Conservation (phyloP, 148 eudicot species). For the Mesembryanthemum crystallinum region DNA sequence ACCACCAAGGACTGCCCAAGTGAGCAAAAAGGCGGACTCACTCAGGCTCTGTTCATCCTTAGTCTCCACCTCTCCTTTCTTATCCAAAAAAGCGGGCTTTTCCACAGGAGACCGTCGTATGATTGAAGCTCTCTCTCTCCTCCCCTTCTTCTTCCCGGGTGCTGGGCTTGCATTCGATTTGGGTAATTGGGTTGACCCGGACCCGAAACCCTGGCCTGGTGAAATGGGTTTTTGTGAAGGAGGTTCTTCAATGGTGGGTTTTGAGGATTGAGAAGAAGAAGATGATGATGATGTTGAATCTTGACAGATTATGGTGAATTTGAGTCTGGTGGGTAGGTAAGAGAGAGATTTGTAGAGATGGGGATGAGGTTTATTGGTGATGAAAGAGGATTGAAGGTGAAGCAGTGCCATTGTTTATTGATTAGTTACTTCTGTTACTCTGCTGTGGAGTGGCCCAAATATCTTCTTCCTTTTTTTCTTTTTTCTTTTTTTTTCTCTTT, state of each 20-base stretch:
- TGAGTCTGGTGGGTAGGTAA: conserved; percentile 22
- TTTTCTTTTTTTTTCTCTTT: neutral
- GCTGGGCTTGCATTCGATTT: conserved; percentile 20
- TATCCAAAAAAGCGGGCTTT: conserved; percentile 46
- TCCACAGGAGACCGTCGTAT: conserved; percentile 60
- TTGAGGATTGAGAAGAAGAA: conserved; percentile 26
- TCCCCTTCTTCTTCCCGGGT: conserved; percentile 35
- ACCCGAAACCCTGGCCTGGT: conserved; percentile 49
- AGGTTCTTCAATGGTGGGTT: conserved; percentile 32
- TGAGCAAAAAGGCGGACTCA: conserved; percentile 66
- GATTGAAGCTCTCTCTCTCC: conserved; percentile 47
- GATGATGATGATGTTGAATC: conserved; percentile 24
- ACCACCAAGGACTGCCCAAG: conserved; percentile 77
- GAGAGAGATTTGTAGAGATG: conserved; percentile 21
- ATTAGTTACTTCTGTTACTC: conserved; percentile 6
- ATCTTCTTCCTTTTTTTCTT: conserved; percentile 18
- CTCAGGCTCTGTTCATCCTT: conserved; percentile 39
- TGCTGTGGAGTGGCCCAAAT: conserved; percentile 8
- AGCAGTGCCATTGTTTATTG: conserved; percentile 61
- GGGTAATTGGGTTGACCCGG: conserved; percentile 38
- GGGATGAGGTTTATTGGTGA: conserved; percentile 36
- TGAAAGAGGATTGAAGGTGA: conserved; percentile 38
- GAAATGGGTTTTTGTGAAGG: conserved; percentile 17
- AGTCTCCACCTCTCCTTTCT: conserved; percentile 30
- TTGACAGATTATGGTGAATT: conserved; percentile 30